Evolutionary conservation across 2,329 filamentous ascomycete species (phyloP).

Genomic region (Aspergillus fischeri): DNA sequence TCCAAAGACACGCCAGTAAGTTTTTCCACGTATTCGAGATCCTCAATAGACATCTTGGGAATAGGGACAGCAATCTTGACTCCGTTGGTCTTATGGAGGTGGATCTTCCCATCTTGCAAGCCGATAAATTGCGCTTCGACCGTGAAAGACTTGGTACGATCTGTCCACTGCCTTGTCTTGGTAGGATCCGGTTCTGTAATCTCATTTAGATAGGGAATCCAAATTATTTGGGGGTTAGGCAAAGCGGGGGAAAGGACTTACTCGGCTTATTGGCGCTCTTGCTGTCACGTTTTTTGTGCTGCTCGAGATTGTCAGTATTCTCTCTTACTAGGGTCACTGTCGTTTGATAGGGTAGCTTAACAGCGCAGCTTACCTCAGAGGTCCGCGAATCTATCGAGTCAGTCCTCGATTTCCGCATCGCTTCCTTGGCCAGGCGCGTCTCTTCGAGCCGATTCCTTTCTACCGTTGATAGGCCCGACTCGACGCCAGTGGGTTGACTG

Average conservation of each 20-base stretch:
- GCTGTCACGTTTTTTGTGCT: conserved; percentile 69
- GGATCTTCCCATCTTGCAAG: conserved; percentile 91
- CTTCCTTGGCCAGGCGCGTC: conserved; percentile 75
- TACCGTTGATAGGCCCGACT: conserved; percentile 62
- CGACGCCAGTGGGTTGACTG: conserved; percentile 52
- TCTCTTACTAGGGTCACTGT: conserved; percentile 36
- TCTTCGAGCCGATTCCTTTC: conserved; percentile 78
- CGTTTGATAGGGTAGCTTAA: background rate
- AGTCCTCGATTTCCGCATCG: conserved; percentile 61
- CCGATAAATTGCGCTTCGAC: conserved; percentile 96
- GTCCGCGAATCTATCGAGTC: conserved; percentile 48
- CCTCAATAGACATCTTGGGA: conserved; percentile 89
- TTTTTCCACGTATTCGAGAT: conserved; percentile 90
- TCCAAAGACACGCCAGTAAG: conserved; percentile 81
- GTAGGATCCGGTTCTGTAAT: conserved; percentile 69
- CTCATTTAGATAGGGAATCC: background rate
- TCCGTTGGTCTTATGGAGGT: conserved; percentile 95
- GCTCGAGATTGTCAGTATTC: conserved; percentile 63
- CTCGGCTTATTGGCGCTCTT: conserved; percentile 67
- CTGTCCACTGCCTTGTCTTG: conserved; percentile 90
- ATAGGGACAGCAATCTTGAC: conserved; percentile 97
- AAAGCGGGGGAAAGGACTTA: conserved; percentile 45
- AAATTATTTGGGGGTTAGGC: background rate
- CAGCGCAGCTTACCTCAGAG: conserved; percentile 66
- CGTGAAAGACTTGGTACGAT: conserved; percentile 91